Conservation (phyloP, 805 yeast species). For the Lachancea thermotolerans region DNA sequence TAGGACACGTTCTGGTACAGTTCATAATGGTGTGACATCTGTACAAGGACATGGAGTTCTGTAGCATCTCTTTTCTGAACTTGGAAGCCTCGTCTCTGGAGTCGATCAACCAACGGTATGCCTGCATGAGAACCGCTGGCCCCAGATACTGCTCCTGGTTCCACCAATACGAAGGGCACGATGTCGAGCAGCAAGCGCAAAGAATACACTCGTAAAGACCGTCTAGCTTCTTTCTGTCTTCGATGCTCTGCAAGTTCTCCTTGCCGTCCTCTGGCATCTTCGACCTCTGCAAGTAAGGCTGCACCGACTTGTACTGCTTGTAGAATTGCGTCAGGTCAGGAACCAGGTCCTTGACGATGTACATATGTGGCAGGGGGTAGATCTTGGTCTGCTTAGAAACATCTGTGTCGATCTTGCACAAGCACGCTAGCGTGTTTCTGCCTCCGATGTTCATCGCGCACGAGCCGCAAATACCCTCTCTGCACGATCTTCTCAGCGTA, state of each 20-base stretch:
- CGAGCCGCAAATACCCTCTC: constrained; percentile 99
- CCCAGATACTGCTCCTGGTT: constrained; percentile 97
- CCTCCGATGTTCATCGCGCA: constrained; percentile 99
- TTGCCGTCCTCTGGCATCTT: constrained; percentile 79
- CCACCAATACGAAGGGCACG: constrained; percentile 99
- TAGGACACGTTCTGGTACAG: constrained; percentile 97
- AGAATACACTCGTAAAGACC: constrained; percentile 96
- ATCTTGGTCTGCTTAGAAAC: constrained; percentile 69
- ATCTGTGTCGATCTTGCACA: constrained; percentile 87
- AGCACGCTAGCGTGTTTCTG: constrained; percentile 91
- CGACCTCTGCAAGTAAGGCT: constrained; percentile 86
- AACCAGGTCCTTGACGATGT: constrained; percentile 91
- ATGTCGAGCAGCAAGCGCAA: constrained; percentile 98
- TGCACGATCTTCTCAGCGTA: constrained; percentile 96
- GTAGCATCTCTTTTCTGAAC: constrained; percentile 79
- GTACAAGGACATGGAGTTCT: constrained; percentile 95
- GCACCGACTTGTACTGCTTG: constrained; percentile 96
- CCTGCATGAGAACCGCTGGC: constrained; percentile 98
- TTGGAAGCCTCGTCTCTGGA: constrained; percentile 88
- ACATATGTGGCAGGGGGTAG: constrained; percentile 98
- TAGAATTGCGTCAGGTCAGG: constrained; percentile 97
- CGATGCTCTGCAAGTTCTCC: constrained; percentile 86
- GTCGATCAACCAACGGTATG: constrained; percentile 97
- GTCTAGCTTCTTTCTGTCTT: constrained; percentile 91
- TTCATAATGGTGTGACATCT: constrained; percentile 99